phyloP scores from a whole-genome alignment of 176 grass and related monocot species.

The Avena atlantica region DNA sequence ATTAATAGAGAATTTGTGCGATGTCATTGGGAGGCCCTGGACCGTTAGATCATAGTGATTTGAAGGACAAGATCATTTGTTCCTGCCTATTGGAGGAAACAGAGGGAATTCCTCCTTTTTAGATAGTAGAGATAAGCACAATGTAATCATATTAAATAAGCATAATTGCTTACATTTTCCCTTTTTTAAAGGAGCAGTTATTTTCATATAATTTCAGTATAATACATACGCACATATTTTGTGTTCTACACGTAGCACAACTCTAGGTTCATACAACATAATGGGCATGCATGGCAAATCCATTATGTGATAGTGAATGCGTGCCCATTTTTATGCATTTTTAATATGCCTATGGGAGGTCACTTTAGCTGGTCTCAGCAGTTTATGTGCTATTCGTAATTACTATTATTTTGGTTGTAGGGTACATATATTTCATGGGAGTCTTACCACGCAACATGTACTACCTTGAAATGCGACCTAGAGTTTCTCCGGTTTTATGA shows the following conservation, averaged over 20 bases:
- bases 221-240: background rate
- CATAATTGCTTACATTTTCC: no score
- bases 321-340: background rate
- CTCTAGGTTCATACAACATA: background rate
- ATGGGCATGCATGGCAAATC: background rate
- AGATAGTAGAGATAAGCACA: no score
- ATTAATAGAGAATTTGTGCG: no score
- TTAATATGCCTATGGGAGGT: background rate
- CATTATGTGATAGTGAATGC: background rate
- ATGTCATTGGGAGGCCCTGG: no score
- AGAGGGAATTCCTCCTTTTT: no score
- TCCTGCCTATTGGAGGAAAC: no score
- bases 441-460: background rate
- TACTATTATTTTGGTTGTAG: background rate
- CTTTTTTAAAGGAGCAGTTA: no score
- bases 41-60: no score
- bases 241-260: background rate
- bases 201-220: background rate
- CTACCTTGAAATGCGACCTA: background rate
- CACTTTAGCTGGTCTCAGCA: background rate
- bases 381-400: background rate
- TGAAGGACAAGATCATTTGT: no score
- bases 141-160: no score
- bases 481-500: background rate
- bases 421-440: background rate